Evolutionary conservation across 2,329 filamentous ascomycete species (phyloP).

Genomic region (Monosporascus sp.): DNA sequence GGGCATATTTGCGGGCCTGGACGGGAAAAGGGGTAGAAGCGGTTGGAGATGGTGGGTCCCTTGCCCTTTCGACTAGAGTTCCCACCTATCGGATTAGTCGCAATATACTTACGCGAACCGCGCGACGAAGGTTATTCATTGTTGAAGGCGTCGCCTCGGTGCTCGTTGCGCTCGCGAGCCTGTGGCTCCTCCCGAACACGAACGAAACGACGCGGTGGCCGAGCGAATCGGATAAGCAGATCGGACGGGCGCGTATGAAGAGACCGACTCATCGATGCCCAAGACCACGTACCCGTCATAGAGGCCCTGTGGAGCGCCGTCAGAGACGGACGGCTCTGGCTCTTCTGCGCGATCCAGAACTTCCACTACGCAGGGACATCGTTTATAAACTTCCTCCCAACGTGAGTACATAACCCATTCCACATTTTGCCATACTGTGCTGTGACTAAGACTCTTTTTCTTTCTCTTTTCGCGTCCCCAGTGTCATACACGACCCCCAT

Average conservation of each 20-base stretch:
- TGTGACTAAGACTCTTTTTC: neutral
- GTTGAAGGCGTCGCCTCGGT: neutral
- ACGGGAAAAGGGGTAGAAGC: constrained; percentile 16
- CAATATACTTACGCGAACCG: too few relatives aligned
- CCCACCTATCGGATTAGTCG: neutral
- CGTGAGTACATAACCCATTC: constrained; percentile 12
- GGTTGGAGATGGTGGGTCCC: constrained; percentile 25
- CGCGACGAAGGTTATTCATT: too few relatives aligned
- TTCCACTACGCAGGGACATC: constrained; percentile 2
- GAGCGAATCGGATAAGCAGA: constrained; percentile 32
- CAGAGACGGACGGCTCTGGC: constrained; percentile 42
- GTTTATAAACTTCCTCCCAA: constrained; percentile 31
- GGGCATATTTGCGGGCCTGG: constrained; percentile 16
- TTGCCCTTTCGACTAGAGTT: neutral
- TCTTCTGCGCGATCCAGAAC: constrained; percentile 45
- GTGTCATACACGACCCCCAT: constrained; percentile 42
- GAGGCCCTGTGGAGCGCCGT: constrained; percentile 41
- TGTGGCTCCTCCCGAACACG: constrained; percentile 29
- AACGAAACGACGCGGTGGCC: constrained; percentile 34
- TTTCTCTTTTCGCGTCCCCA: constrained; percentile 25
- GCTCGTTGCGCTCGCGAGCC: constrained; percentile 23
- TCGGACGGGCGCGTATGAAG: constrained; percentile 31
- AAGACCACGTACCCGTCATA: constrained; percentile 31
- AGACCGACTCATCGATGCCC: neutral
- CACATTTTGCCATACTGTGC: neutral